Conservation (phyloP, 805 yeast genomes). For the Zygotorulaspora florentina region DNA sequence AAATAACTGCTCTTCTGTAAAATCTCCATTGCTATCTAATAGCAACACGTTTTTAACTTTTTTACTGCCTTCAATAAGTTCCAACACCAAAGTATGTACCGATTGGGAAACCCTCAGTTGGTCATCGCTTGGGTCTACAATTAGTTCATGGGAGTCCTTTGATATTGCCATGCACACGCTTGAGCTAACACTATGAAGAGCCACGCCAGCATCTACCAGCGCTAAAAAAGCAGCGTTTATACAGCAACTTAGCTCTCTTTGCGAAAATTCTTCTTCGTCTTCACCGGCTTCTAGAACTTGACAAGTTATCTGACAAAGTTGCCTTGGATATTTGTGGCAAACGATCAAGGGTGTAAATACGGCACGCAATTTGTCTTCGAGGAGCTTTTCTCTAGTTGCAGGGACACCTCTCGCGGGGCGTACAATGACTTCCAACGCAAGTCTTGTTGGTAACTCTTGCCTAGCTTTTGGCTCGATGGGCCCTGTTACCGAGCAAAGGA, state of each 20-base stretch:
- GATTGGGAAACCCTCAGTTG: constrained; percentile 47
- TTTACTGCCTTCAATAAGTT: constrained; percentile 42
- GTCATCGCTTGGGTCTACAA: constrained; percentile 44
- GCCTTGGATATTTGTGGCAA: constrained; percentile 70
- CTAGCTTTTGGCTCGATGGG: constrained; percentile 82
- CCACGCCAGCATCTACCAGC: constrained; percentile 73
- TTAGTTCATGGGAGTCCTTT: constrained; percentile 30
- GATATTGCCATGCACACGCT: constrained; percentile 48
- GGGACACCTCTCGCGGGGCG: constrained; percentile 77
- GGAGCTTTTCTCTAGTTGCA: constrained; percentile 64
- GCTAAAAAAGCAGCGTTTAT: constrained; percentile 74
- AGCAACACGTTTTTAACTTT: constrained; percentile 54
- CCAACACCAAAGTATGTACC: constrained; percentile 63
- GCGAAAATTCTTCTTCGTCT: constrained; percentile 28
- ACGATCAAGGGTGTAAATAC: constrained; percentile 59
- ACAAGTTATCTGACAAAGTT: constrained; percentile 63
- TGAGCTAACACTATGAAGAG: constrained; percentile 58
- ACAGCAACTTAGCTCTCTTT: constrained; percentile 59
- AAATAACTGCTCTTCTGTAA: constrained; percentile 53
- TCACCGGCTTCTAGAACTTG: constrained; percentile 53
- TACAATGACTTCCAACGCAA: constrained; percentile 72
- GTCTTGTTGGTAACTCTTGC: constrained; percentile 77
- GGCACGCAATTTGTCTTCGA: constrained; percentile 67
- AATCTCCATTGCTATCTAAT: constrained; percentile 69
- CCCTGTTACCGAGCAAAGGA: constrained; percentile 78